phyloP scores from a whole-genome alignment of 2,329 filamentous ascomycete species.

The Fusarium sublunatum region DNA sequence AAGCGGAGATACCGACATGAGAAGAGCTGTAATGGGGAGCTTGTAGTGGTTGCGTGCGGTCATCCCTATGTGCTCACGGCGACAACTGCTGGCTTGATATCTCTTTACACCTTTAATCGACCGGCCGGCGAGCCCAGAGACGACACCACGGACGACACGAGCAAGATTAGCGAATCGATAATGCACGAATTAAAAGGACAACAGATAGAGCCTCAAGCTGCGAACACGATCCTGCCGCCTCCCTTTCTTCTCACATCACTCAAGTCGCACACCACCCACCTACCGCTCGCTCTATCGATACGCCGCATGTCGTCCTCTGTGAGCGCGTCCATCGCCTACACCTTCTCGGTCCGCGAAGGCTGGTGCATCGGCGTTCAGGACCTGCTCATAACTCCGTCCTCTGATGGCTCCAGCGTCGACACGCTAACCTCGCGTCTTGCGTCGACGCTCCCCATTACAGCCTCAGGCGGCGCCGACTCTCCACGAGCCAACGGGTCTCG shows the following conservation, averaged over 20 bases:
- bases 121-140: constrained; percentile 19
- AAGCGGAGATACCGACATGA: constrained; percentile 67
- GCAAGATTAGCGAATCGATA: constrained; percentile 1
- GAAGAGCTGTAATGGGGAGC: constrained; percentile 70
- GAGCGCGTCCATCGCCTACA: constrained; percentile 88
- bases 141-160: constrained; percentile 7
- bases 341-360: constrained; percentile 79
- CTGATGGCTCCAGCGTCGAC: constrained; percentile 44
- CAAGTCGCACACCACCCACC: constrained; percentile 80
- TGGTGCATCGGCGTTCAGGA: constrained; percentile 96
- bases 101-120: constrained; percentile 75
- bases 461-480: constrained; percentile 26
- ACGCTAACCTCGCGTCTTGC: constrained; percentile 53
- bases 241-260: constrained; percentile 76
- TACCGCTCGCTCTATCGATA: constrained; percentile 85
- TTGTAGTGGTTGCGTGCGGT: constrained; percentile 77
- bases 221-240: constrained; percentile 29
- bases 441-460: constrained; percentile 50
- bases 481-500: constrained; percentile 20
- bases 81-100: constrained; percentile 77
- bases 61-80: constrained; percentile 84
- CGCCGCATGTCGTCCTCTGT: constrained; percentile 72
- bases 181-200: not conserved
- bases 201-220: not conserved
- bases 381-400: constrained; percentile 67